Base-by-base conservation (phyloP, 495 filamentous ascomycete genomes). In the Penicillium alfredii region DNA sequence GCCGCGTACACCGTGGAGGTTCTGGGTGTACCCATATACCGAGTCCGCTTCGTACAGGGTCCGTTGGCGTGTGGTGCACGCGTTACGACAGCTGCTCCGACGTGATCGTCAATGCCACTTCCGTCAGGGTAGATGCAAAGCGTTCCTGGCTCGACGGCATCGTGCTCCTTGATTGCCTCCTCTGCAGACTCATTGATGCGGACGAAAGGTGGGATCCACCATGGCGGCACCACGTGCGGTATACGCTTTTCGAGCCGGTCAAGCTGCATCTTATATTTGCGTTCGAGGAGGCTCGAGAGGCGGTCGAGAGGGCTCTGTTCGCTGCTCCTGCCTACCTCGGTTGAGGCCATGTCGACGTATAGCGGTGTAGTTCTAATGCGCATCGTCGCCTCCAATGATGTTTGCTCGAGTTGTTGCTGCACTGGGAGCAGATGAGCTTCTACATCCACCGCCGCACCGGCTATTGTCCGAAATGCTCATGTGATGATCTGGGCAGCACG, bases 391-490 rank as follows among this genome's bases (percentile, higher is more conserved):
- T 9, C 47, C 23, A 10, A 41, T 41, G 2, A 36, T n/a, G n/a
- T 30, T 14, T 44, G 30, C 14, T 54, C 18, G 26, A 54, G 38
- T 4, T 40, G 37, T 3, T 46, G 26, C 3, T 37, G 1, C 0
- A 55, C 44, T 0, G 43, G 45, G 2, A 32, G 17, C 0, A 53
- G 30, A n/a, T 43, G 36, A 2, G 47, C 38, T 21, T 55, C 38
- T 2, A 46, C 17, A n/a, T 49, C 25, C 0, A 51, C 20, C 4
- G 41, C 41, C 4, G 31, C 38, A 0, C 22, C 32, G 1, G 31
- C 18, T 0, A 24, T 48, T 14, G 7, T 38, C n/a, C 37, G 28
- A 9, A 44, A 55, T 0, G 35, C 31, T 0, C 48, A 28, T 10
- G 38, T 48, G 7, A 51, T 49, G 1, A 51, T 6, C 3, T 40